Conservation (phyloP, 192 early-diverging fungal species). For the Geosiphon pyriformis region DNA sequence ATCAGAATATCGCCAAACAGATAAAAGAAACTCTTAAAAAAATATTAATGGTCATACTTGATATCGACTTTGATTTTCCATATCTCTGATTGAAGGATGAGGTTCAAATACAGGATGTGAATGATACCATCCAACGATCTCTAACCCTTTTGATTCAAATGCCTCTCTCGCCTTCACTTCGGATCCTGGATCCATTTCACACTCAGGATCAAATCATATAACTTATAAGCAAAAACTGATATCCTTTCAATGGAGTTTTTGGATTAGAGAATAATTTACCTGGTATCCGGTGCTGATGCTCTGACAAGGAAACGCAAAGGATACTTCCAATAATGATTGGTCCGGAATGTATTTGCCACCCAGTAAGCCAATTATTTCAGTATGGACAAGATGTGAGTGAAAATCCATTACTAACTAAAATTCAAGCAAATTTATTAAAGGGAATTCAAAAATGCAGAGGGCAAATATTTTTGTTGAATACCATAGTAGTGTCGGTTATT, state of each 20-base stretch:
- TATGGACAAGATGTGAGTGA: slow-evolving; percentile 84
- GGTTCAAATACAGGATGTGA: slow-evolving; percentile 93
- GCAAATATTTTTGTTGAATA: slow-evolving; percentile 23
- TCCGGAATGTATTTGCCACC: slow-evolving; percentile 67
- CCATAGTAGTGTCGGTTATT: slow-evolving; percentile 48
- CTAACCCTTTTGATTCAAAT: slow-evolving; percentile 56
- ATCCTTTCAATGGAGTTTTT: background rate
- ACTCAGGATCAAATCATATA: slow-evolving; percentile 38
- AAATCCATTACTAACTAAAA: slow-evolving; percentile 84
- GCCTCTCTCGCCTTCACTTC: slow-evolving; percentile 77
- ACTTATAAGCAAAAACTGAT: background rate
- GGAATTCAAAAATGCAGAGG: background rate
- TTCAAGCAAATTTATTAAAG: background rate
- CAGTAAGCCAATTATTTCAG: slow-evolving; percentile 90
- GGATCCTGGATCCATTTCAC: slow-evolving; percentile 89
- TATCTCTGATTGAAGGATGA: slow-evolving; percentile 82
- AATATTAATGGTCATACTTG: slow-evolving; percentile 47
- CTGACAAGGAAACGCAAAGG: slow-evolving; percentile 73
- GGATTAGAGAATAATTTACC: slow-evolving; percentile 18
- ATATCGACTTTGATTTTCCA: slow-evolving; percentile 84
- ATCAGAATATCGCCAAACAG: slow-evolving; percentile 14
- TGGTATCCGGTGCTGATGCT: slow-evolving; percentile 76
- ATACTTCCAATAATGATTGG: slow-evolving; percentile 47
- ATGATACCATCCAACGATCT: slow-evolving; percentile 94
- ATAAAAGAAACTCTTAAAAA: background rate